phyloP scores from a whole-genome alignment of 495 filamentous ascomycete species.

The Lasiosphaeria hispida region DNA sequence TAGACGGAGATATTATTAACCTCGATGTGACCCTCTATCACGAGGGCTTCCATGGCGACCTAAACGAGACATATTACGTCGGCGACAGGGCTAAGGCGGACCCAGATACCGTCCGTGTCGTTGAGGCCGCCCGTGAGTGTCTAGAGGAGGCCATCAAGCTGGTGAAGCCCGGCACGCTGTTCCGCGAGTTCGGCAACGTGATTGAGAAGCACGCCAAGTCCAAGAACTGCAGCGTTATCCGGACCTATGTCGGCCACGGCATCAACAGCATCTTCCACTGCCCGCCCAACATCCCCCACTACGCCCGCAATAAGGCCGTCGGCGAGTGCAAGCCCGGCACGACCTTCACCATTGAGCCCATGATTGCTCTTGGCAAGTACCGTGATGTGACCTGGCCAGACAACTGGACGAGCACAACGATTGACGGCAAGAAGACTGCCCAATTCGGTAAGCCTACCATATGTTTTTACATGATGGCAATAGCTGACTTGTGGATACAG shows the following conservation, averaged over 20 bases:
- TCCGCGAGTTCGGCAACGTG: constrained; percentile 77
- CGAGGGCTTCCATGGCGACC: constrained; percentile 80
- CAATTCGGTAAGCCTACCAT: constrained; percentile 62
- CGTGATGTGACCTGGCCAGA: constrained; percentile 86
- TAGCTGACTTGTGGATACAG: constrained; percentile 35
- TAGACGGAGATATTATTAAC: constrained; percentile 87
- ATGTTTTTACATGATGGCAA: background rate
- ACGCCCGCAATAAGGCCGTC: constrained; percentile 87
- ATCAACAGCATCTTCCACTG: constrained; percentile 84
- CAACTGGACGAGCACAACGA: constrained; percentile 84
- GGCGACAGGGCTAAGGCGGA: constrained; percentile 72
- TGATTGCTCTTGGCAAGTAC: constrained; percentile 81
- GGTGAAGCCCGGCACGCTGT: constrained; percentile 82
- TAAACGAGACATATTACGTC: constrained; percentile 92
- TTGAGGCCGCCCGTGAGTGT: constrained; percentile 78
- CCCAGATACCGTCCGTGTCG: constrained; percentile 77
- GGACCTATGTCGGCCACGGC: constrained; percentile 87
- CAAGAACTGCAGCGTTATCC: constrained; percentile 75
- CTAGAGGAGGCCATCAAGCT: constrained; percentile 78
- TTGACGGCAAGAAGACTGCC: constrained; percentile 76
- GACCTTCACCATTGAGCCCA: constrained; percentile 93
- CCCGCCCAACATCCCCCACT: constrained; percentile 82
- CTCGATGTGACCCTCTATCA: constrained; percentile 88
- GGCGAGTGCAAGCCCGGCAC: constrained; percentile 83
- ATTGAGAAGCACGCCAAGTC: constrained; percentile 86